Evolutionary conservation across 2,329 filamentous ascomycete genomes (phyloP).

Genomic region (Aspergillus carbonarius): DNA sequence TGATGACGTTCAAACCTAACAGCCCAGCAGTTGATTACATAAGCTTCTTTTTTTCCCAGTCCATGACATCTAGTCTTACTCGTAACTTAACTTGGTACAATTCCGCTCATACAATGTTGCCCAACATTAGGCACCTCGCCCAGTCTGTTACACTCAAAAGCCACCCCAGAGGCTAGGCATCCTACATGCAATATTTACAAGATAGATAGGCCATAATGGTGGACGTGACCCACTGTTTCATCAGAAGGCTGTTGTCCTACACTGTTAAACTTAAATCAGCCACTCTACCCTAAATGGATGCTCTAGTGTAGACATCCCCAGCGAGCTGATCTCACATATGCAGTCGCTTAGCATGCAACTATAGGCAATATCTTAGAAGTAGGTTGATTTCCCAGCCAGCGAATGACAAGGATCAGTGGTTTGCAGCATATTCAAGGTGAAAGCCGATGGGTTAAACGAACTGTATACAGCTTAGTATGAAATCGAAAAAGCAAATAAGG

Average conservation of each 20-base stretch:
- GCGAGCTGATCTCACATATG: no score
- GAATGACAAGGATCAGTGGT: no score
- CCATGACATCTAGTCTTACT: neutral
- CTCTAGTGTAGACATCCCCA: neutral
- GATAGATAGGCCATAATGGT: neutral
- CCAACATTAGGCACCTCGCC: neutral
- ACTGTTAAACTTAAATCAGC: neutral
- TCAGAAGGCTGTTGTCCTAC: neutral
- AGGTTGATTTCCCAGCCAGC: no score
- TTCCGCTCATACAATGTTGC: neutral
- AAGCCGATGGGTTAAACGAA: no score
- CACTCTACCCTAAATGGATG: no score
- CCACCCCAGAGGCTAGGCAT: neutral
- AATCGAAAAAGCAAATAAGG: no score
- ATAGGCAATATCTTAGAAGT: no score
- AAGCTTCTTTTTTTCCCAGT: neutral
- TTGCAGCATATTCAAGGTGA: no score
- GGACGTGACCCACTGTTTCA: neutral
- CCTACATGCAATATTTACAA: neutral
- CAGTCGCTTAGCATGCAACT: no score
- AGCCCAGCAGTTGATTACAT: neutral
- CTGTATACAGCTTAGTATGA: no score
- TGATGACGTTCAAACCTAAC: neutral
- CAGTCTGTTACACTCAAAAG: neutral
- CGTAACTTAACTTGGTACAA: neutral